Conservation (phyloP, 2,329 filamentous ascomycete genomes). For the Zasmidium angulare region DNA sequence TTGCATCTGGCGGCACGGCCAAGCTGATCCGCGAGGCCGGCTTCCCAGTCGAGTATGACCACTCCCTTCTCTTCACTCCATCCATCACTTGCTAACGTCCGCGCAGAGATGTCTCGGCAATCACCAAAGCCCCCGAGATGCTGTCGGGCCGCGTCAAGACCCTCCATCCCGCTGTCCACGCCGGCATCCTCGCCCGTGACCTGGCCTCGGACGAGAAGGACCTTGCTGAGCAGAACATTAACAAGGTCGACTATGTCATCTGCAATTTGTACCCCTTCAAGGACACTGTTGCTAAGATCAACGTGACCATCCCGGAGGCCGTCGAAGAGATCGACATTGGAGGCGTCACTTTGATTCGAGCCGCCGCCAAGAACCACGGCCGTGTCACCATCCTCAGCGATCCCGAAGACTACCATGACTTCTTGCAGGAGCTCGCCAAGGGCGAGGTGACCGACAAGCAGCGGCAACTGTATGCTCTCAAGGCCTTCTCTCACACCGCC, state of each 20-base stretch:
- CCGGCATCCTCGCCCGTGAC: constrained; percentile 88
- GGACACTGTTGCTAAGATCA: constrained; percentile 94
- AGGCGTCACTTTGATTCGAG: constrained; percentile 92
- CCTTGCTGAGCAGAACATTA: constrained; percentile 88
- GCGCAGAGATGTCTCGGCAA: constrained; percentile 89
- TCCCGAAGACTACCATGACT: constrained; percentile 88
- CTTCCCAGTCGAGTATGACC: constrained; percentile 83
- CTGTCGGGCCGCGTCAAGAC: constrained; percentile 91
- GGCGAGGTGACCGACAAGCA: constrained; percentile 83
- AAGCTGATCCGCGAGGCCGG: constrained; percentile 96
- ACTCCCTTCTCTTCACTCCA: neutral
- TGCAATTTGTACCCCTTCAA: constrained; percentile 99
- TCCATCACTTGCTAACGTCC: constrained; percentile 4
- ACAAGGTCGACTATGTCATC: constrained; percentile 90
- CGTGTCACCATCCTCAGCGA: constrained; percentile 95
- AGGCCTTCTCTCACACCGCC: constrained; percentile 97
- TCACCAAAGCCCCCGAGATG: constrained; percentile 95
- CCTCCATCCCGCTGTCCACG: constrained; percentile 75
- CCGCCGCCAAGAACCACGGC: constrained; percentile 95
- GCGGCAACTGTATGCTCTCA: constrained; percentile 87
- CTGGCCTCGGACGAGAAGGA: constrained; percentile 96
- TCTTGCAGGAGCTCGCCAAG: constrained; percentile 82
- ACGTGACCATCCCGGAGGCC: constrained; percentile 93
- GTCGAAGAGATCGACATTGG: constrained; percentile 99
- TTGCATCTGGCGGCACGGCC: constrained; percentile 92